A percentile compares a stretch with the other conserved stretches of the same genome.
Evolutionary conservation across 2,329 filamentous ascomycete species (phyloP).

Genomic region (Calonectria naviculata): DNA sequence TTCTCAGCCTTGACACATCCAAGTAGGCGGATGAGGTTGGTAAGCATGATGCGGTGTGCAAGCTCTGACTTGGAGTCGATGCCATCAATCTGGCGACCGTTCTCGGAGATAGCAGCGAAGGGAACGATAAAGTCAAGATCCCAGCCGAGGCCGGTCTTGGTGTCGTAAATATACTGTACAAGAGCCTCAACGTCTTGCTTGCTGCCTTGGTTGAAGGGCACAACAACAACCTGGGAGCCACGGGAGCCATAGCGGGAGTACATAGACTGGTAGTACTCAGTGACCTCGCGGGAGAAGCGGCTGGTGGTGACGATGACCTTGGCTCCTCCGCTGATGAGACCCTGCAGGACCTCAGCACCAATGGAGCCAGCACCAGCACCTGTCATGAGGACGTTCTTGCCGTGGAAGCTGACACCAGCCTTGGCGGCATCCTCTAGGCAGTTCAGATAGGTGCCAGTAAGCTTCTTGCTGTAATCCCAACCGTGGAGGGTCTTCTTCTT

Average conservation of each 20-base stretch:
- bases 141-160: slow-evolving; percentile 97
- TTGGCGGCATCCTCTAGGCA: slow-evolving; percentile 90
- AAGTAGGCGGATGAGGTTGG: slow-evolving; percentile 91
- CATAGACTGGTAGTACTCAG: slow-evolving; percentile 99
- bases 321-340: slow-evolving; percentile 94
- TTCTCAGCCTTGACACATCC: slow-evolving; percentile 94
- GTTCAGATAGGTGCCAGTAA: slow-evolving; percentile 92
- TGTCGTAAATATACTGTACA: slow-evolving; percentile 95
- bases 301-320: slow-evolving; percentile 98
- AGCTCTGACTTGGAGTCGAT: slow-evolving; percentile 98
- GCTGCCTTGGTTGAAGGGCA: slow-evolving; percentile 99
- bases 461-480: slow-evolving; percentile 99
- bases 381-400: slow-evolving; percentile 98
- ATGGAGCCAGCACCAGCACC: slow-evolving; percentile 98
- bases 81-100: slow-evolving; percentile 94
- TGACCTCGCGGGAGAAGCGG: slow-evolving; percentile 95
- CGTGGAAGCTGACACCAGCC: slow-evolving; percentile 88
- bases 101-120: slow-evolving; percentile 97
- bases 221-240: slow-evolving; percentile 96
- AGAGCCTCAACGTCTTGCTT: slow-evolving; percentile 97
- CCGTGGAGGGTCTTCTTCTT: slow-evolving; percentile 94
- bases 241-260: slow-evolving; percentile 94
- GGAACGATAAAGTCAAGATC: slow-evolving; percentile 96
- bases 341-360: slow-evolving; percentile 95
- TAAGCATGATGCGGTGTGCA: slow-evolving; percentile 98